Base-by-base conservation (phyloP, 306 rosid genomes). In the Glycyrrhiza uralensis region DNA sequence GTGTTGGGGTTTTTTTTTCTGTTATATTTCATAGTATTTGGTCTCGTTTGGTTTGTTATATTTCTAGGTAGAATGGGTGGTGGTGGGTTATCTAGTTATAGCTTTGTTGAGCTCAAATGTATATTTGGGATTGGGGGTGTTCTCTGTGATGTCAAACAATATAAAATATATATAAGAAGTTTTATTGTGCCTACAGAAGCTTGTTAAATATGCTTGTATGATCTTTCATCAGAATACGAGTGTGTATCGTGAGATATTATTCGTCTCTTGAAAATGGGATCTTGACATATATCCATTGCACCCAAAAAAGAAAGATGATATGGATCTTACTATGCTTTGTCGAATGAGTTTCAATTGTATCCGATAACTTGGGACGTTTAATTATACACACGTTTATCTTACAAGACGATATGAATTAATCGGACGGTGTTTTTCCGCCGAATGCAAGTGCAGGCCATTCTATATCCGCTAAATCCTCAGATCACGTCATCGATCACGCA, bases 51-150 rank as follows among this genome's bases (percentile, higher is more conserved):
- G 69, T 30, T 65, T 71, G 45, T 45, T 76, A 75, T 76, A 62
- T 70, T 14, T 68, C 26, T n/a, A n/a, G n/a, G n/a, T 83, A 72
- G 64, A 19, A 46, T 38, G 68, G 61, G 84, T 80, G 39, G 84
- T 80, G 39, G 35, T 52, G 22, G 64, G 71, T 65, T 69, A 26
- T 72, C 0, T 61, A 32, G 32, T 68, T 35, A 4, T 56, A 54
- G 14, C 47, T 10, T 41, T 72, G 12, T 55, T 49, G 22, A 18
- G 58, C 9, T 66, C 54, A 64, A 71, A 61, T 79, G 81, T 82
- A 77, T n/a, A 76, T 83, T 78, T 74, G 80, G 58, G 42, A 23
- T 78, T 74, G 74, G 73, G 73, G 51, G 4, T 76, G 77, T 49
- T 44, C 56, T 54, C 1, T 83, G 81, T 58, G 42, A 67, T 78